Evolutionary conservation across 345 rosid species (phyloP).

Genomic region (Pugionium dolabratum): DNA sequence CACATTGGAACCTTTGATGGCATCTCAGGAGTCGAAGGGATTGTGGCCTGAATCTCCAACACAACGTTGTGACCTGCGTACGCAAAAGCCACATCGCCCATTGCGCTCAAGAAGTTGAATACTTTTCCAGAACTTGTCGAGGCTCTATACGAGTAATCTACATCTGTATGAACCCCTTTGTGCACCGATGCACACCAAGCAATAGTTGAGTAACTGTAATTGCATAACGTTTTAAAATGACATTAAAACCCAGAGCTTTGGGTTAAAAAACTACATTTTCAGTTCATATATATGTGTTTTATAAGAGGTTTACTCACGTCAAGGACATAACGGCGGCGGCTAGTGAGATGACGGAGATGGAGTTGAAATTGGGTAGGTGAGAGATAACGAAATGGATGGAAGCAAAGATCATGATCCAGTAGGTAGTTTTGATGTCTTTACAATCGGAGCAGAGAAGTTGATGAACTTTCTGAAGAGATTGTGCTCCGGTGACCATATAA

Average conservation of each 20-base stretch:
- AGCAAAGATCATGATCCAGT: constrained; percentile 64
- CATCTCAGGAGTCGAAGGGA: constrained; percentile 78
- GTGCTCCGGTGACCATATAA: constrained; percentile 66
- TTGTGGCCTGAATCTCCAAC: constrained; percentile 90
- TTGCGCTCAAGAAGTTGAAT: constrained; percentile 62
- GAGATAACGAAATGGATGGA: constrained; percentile 57
- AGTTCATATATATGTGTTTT: neutral
- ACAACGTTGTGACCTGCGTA: constrained; percentile 93
- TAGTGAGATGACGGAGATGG: constrained; percentile 57
- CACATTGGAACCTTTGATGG: constrained; percentile 91
- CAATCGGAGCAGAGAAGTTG: constrained; percentile 43
- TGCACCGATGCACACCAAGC: constrained; percentile 61
- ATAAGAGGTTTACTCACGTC: constrained; percentile 34
- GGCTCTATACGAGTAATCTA: constrained; percentile 57
- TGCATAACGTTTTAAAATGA: neutral
- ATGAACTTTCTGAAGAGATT: constrained; percentile 59
- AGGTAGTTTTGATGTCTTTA: constrained; percentile 53
- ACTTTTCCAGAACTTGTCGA: constrained; percentile 40
- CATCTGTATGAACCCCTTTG: constrained; percentile 53
- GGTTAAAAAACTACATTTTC: too few species aligned
- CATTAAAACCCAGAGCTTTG: too few species aligned
- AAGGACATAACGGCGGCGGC: constrained; percentile 74
- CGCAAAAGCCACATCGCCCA: constrained; percentile 88
- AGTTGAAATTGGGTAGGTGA: constrained; percentile 68
- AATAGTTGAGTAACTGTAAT: constrained; percentile 69